These are phyloP conservation scores for Botryotinia narcissicola DNA, from an alignment of 2,329 filamentous ascomycete species.

Conservation along the genomic window DNA sequence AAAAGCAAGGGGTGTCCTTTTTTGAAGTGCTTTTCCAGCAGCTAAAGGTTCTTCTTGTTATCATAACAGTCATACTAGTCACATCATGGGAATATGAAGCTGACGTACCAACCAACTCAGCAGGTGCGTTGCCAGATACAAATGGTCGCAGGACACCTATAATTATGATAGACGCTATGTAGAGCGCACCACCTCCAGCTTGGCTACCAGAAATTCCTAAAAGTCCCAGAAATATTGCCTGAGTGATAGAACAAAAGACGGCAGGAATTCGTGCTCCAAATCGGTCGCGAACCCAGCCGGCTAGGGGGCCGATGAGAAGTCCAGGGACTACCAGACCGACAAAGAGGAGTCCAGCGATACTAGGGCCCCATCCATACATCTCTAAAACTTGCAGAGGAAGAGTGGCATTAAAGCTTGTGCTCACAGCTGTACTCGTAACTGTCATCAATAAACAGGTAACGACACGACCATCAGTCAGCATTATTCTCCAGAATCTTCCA, in stretches of 20 bases:
- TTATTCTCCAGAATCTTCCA: background rate
- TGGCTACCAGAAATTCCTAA: background rate
- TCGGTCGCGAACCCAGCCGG: background rate
- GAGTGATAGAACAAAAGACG: background rate
- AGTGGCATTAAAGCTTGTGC: background rate
- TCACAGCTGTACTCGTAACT: background rate
- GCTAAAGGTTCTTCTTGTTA: background rate
- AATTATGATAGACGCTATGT: background rate
- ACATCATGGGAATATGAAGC: background rate
- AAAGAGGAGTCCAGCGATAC: background rate
- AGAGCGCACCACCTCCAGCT: background rate
- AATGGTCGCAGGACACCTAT: constrained; percentile 1
- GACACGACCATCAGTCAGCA: background rate
- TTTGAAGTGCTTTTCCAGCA: background rate
- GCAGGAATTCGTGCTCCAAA: background rate
- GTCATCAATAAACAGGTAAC: background rate
- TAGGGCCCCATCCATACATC: background rate
- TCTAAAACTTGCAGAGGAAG: background rate
- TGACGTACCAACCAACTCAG: background rate
- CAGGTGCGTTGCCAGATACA: background rate
- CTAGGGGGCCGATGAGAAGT: background rate
- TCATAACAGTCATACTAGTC: background rate
- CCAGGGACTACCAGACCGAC: background rate
- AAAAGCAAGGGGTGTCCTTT: background rate
- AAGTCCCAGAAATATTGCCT: background rate